Evolutionary conservation across 2,329 filamentous ascomycete genomes (phyloP).

Genomic region (Fusarium sp.): DNA sequence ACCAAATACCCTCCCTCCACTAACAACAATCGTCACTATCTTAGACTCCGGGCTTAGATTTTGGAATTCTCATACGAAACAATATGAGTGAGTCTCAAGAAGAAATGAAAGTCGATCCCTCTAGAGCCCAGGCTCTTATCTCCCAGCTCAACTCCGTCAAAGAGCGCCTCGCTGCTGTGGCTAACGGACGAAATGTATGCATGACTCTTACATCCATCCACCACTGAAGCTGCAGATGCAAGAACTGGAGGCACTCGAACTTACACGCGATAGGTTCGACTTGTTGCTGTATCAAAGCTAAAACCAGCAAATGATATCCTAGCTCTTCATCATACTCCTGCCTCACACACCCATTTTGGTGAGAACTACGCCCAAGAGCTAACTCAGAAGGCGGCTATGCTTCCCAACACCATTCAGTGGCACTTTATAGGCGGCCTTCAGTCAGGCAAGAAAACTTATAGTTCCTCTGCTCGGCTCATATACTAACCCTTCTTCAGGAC

Average conservation of each 20-base stretch:
- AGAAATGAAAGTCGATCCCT: constrained; percentile 69
- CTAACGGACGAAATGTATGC: constrained; percentile 63
- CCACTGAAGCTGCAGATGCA: background rate
- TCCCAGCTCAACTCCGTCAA: constrained; percentile 69
- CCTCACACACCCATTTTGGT: constrained; percentile 80
- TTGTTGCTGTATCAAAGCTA: constrained; percentile 95
- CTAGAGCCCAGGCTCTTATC: constrained; percentile 68
- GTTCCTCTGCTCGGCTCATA: background rate
- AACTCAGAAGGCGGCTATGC: constrained; percentile 80
- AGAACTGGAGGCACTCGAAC: constrained; percentile 8
- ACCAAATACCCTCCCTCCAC: constrained; percentile 36
- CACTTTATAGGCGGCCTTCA: constrained; percentile 97
- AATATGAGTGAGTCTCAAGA: constrained; percentile 55
- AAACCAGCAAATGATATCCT: constrained; percentile 94
- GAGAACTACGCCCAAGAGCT: constrained; percentile 97
- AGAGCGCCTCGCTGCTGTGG: constrained; percentile 63
- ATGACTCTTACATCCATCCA: constrained; percentile 2
- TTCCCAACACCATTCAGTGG: constrained; percentile 84
- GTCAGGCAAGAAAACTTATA: constrained; percentile 59
- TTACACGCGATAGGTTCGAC: constrained; percentile 67
- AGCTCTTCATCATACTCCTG: constrained; percentile 73
- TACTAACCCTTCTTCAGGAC: constrained; percentile 63
- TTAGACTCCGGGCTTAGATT: background rate
- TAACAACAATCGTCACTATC: constrained; percentile 36
- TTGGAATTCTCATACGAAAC: constrained; percentile 7